These are phyloP conservation scores for Xylaria castorea DNA, from an alignment of 495 filamentous ascomycete species.

Conservation along the genomic window DNA sequence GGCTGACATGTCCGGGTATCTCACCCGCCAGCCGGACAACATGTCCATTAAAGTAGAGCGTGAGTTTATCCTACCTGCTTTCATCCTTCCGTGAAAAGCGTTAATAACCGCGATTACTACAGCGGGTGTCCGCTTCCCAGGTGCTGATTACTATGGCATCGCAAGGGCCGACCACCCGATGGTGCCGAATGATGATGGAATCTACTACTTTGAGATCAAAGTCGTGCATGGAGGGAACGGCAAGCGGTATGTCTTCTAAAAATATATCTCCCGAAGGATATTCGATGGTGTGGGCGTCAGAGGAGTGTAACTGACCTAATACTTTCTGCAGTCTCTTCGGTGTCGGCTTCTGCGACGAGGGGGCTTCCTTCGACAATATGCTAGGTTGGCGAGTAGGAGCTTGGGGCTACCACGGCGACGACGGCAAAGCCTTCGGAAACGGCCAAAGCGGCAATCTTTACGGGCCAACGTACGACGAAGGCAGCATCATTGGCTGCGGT, in stretches of 20 bases:
- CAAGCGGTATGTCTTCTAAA: background rate
- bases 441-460: background rate
- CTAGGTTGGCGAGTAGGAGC: background rate
- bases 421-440: background rate
- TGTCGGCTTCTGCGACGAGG: conserved; percentile 10
- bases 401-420: conserved; percentile 5
- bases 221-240: background rate
- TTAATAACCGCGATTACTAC: background rate
- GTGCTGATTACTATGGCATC: background rate
- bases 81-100: background rate
- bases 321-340: background rate
- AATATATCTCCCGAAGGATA: background rate
- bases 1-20: conserved; percentile 4
- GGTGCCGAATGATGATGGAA: background rate
- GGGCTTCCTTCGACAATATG: background rate
- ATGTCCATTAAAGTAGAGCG: conserved; percentile 10
- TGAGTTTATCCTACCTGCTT: background rate
- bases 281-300: background rate
- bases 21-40: conserved; percentile 5
- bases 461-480: background rate
- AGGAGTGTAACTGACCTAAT: background rate
- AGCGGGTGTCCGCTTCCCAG: background rate
- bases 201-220: background rate
- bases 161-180: conserved; percentile 7
- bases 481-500: background rate